Evolutionary conservation across 2,329 filamentous ascomycete genomes (phyloP), one percentile per base, ranked within the genome.

Genomic region (Beauveria sp.): DNA sequence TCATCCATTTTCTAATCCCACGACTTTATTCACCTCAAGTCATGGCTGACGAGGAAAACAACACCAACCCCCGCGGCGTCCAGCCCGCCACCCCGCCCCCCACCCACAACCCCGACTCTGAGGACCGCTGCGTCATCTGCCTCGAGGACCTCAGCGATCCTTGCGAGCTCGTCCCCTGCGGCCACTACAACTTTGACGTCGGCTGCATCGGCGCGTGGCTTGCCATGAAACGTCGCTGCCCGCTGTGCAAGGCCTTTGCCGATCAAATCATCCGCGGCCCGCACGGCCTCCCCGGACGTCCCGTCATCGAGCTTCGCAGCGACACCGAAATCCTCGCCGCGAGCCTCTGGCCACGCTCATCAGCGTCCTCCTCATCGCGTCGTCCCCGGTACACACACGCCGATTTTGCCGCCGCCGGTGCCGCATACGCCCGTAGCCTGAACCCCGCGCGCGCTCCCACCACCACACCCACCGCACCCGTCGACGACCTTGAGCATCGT

Each of bases 181-280:
- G 84, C 47, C 92, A 97, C 76, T 76, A 79, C 61, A 85, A 86
- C 66, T 96, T 96, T 71, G 92, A 97, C 77, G 96, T 92, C 70
- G 72, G 91, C 14, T 97, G 92, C 72, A 82, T 96, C 6, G 75
- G 87, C 24, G 92, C 82, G 73, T 97, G 93, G 92, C 78, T 96
- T 5, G 82, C 91, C 66, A 79, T 89, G 64, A 83, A 84, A 10
- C 79, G 86, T 0, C 82, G 79, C 53, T 97, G 92, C 69, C 92
- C 93, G 20, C 79, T 97, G 57, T 97, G 92, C 83, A 87, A 86
- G 64, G 69, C 77, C 5, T 65, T 69, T 46, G 77, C 86, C 41
- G 67, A 70, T 6, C 79, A 82, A 24, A 85, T 96, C 53, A 82
- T 85, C 65, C 89, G 92, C 71, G 81, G 85, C 64, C 84, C 85